A percentile compares a stretch with the other conserved stretches of the same genome.
Evolutionary conservation across 768 basidiomycete genomes (phyloP).

Genomic region (Cyathus striatus): DNA sequence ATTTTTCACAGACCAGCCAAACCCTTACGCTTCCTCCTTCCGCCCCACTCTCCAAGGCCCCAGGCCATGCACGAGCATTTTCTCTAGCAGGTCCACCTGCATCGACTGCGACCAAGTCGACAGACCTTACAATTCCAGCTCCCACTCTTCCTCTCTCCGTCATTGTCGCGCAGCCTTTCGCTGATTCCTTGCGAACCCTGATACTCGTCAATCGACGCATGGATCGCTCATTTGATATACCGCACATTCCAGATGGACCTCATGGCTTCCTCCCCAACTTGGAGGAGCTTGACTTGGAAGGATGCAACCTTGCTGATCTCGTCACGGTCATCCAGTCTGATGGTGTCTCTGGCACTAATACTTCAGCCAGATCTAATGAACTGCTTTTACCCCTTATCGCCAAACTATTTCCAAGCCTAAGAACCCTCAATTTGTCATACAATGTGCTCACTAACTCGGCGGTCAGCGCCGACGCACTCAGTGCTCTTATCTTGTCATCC

Average conservation of each 20-base stretch:
- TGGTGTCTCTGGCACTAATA: constrained; percentile 22
- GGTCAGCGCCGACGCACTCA: constrained; percentile 42
- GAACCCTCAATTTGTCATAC: constrained; percentile 70
- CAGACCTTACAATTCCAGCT: constrained; percentile 46
- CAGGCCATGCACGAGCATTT: constrained; percentile 56
- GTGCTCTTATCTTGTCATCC: constrained; percentile 45
- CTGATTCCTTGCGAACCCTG: constrained; percentile 52
- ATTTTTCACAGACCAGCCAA: constrained; percentile 49
- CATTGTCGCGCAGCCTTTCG: constrained; percentile 57
- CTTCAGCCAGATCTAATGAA: constrained; percentile 43
- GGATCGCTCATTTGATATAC: constrained; percentile 60
- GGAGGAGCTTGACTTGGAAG: constrained; percentile 72
- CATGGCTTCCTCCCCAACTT: constrained; percentile 52
- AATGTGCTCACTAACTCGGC: constrained; percentile 57
- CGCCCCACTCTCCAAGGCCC: constrained; percentile 42
- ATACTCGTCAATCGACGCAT: constrained; percentile 59
- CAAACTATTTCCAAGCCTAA: constrained; percentile 65
- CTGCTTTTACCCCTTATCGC: constrained; percentile 54
- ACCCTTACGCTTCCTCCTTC: constrained; percentile 66
- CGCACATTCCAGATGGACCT: constrained; percentile 23
- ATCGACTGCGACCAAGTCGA: constrained; percentile 8
- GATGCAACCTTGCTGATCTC: constrained; percentile 61
- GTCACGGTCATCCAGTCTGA: constrained; percentile 42
- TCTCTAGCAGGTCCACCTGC: constrained; percentile 35
- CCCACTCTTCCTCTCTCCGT: constrained; percentile 64